Evolutionary conservation across 139 green algal genomes (phyloP), one percentile per base, ranked within the genome.

Genomic region (Spirogloea muscicola): DNA sequence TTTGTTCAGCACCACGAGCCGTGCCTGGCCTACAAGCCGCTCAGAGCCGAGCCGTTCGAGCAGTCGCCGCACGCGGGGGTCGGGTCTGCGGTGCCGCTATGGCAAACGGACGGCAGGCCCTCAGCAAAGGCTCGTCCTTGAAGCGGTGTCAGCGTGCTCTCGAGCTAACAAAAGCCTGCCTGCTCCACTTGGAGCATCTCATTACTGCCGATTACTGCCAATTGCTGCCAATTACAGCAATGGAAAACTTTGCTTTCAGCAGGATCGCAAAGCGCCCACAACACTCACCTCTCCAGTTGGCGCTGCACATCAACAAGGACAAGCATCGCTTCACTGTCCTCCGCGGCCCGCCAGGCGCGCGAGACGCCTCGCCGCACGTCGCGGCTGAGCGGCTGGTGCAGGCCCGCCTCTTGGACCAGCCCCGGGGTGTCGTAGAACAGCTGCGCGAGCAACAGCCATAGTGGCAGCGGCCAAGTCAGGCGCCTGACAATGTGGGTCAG

Each of bases 381-480:
- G 1, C 10, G 3, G 4, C 13, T 43, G 16, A 80, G 72, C 42
- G 62, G 46, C 34, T 70, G 72, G 9, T 27, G 25, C 31, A 25
- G 46, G 21, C 34, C 6, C 7, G 40, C 0, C 1, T 69, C 63
- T 2, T 29, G 21, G 21, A 42, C 29, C 63, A 80, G 37, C 49
- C 72, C 72, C 13, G 60, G 72, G 27, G 72, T 80, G 52, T 80
- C 72, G 57, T 77, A 77, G 34, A 77, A 38, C 62, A 79, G 31
- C 71, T 79, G 71, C 5, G 10, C 13, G 5, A 27, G 51, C n/a
- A n/a, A n/a, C n/a, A n/a, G n/a, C n/a, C n/a, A n/a, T n/a, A n/a
- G n/a, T n/a, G n/a, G n/a, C n/a, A n/a, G n/a, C n/a, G n/a, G n/a
- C n/a, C n/a, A n/a, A n/a, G n/a, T n/a, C n/a, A n/a, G n/a, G n/a